phyloP scores from a whole-genome alignment of 441 rosid species.

The Jatropha multifida region DNA sequence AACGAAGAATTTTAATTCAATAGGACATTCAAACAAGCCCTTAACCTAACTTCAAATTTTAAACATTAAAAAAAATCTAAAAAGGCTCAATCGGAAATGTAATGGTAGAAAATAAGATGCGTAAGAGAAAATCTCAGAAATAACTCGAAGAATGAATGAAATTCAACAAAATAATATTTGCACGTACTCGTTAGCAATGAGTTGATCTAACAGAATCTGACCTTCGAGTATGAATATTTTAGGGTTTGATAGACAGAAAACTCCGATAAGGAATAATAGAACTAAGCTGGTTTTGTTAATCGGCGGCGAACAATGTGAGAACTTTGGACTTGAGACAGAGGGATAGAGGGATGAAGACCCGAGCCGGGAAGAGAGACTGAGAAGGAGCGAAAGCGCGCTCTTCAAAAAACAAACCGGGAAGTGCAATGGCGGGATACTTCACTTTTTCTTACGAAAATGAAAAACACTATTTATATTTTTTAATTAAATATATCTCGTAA shows the following conservation, averaged over 20 bases:
- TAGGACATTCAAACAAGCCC: not conserved
- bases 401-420: conserved; percentile 6
- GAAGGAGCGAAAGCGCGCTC: conserved; percentile 4
- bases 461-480: no score
- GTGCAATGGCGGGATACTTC: conserved; percentile 15
- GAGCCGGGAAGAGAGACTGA: not conserved
- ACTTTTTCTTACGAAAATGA: not conserved
- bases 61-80: not conserved
- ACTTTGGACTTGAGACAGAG: not conserved
- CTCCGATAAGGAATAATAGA: not conserved
- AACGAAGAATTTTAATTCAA: not conserved
- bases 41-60: not conserved
- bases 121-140: not conserved
- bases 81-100: not conserved
- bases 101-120: not conserved
- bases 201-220: not conserved
- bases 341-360: not conserved
- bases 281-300: not conserved
- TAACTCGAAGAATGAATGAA: not conserved
- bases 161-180: not conserved
- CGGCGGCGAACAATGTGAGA: conserved; percentile 3
- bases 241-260: conserved; percentile 7
- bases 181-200: not conserved
- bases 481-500: no score
- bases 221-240: not conserved